Evolutionary conservation across 768 basidiomycete genomes (phyloP).

Genomic region (Kwoniella sp.): DNA sequence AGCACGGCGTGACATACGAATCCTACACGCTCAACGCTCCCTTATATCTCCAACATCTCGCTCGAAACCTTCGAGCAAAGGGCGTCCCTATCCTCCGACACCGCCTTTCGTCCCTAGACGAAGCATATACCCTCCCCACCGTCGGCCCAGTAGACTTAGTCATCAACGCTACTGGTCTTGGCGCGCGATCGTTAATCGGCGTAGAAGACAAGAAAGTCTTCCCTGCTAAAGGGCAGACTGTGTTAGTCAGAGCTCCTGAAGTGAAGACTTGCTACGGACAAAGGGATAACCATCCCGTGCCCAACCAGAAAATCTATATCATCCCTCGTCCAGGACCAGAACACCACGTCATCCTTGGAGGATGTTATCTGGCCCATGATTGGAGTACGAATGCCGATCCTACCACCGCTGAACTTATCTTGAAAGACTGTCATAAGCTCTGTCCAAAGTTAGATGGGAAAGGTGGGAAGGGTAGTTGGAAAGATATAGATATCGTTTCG

Average conservation of each 20-base stretch:
- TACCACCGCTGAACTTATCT: conserved; percentile 59
- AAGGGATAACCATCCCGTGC: neutral
- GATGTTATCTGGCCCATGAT: conserved; percentile 60
- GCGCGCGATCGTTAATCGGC: conserved; percentile 73
- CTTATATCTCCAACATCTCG: conserved; percentile 62
- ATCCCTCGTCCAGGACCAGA: conserved; percentile 63
- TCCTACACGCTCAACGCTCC: conserved; percentile 64
- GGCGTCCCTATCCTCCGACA: conserved; percentile 61
- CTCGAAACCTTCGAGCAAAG: conserved; percentile 55
- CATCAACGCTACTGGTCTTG: conserved; percentile 66
- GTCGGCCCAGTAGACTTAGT: conserved; percentile 56
- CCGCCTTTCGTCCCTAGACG: conserved; percentile 60
- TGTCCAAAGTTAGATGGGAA: conserved; percentile 58
- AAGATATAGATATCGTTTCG: conserved; percentile 59
- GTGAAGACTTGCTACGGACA: conserved; percentile 57
- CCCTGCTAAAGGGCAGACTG: conserved; percentile 82
- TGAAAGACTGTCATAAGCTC: conserved; percentile 56
- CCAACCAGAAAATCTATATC: conserved; percentile 60
- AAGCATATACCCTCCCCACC: conserved; percentile 58
- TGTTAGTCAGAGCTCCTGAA: conserved; percentile 71
- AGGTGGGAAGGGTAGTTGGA: conserved; percentile 51
- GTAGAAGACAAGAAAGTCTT: conserved; percentile 72
- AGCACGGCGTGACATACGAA: conserved; percentile 59
- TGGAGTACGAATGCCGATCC: conserved; percentile 63
- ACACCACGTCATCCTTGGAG: conserved; percentile 63